These are phyloP conservation scores for Parsonsia alboflavescens DNA, from an alignment of 257 asterid species.

Conservation along the genomic window DNA sequence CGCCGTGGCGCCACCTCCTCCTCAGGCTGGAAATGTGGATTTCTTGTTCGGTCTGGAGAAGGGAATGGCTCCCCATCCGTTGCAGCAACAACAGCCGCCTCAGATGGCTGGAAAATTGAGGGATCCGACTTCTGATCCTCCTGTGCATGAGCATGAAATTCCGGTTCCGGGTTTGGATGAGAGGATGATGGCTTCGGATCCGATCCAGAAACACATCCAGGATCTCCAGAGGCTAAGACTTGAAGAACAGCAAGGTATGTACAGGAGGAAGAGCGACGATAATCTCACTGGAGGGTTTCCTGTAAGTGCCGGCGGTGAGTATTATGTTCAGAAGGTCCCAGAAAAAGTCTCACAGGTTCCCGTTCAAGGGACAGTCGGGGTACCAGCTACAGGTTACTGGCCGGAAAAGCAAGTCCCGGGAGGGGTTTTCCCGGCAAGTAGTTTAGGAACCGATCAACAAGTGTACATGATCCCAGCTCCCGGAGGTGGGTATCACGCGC, in stretches of 20 bases:
- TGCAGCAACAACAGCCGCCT: constrained; percentile 25
- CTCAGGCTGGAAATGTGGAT: constrained; percentile 43
- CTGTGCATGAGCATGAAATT: constrained; percentile 23
- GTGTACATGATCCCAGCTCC: constrained; percentile 69
- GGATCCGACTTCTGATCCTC: constrained; percentile 23
- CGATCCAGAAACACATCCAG: constrained; percentile 94
- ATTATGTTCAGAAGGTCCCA: constrained; percentile 41
- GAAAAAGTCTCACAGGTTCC: constrained; percentile 43
- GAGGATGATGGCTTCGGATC: constrained; percentile 51
- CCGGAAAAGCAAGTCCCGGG: constrained; percentile 51
- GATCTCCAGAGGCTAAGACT: constrained; percentile 80
- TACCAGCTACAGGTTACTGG: constrained; percentile 45
- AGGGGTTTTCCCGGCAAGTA: constrained; percentile 48
- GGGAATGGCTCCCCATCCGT: constrained; percentile 31
- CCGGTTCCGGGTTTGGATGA: constrained; percentile 44
- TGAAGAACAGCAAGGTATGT: constrained; percentile 64
- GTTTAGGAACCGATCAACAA: constrained; percentile 49
- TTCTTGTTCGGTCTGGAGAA: constrained; percentile 73
- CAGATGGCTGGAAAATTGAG: constrained; percentile 14
- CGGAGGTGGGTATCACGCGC: constrained; percentile 48
- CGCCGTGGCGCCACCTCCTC: constrained; percentile 26
- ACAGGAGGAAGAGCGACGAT: constrained; percentile 57
- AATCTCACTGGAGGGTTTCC: constrained; percentile 38
- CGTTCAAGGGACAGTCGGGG: constrained; percentile 37
- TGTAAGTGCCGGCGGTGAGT: constrained; percentile 60